Evolutionary conservation across 2,329 filamentous ascomycete genomes (phyloP), one percentile per base, ranked within the genome.

Genomic region (Gaeumannomyces sp.): DNA sequence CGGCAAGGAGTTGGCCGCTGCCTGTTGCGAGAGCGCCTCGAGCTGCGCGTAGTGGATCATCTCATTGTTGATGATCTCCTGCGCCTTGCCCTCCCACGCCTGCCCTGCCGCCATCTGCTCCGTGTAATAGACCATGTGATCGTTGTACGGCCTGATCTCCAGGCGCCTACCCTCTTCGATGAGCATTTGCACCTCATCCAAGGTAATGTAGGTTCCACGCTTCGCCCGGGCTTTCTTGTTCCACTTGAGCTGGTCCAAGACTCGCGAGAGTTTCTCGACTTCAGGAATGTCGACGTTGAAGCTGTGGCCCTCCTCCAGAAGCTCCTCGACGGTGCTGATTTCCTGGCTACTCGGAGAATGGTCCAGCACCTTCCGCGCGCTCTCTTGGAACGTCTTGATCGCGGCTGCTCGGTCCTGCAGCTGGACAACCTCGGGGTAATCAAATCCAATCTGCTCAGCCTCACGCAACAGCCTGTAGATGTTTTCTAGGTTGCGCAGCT

Each of bases 281-380:
- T 98, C 94, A 0, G 91, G 91, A 66, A 96, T 90, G 72, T 97
- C 93, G 64, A 97, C 89, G 71, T 96, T 96, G 73, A 96, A 97
- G 63, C 86, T 86, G 67, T 91, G 90, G 29, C 94, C 93, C 71
- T 93, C 85, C 72, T 98, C 93, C n/a, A 97, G 85, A 10, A 98
- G 81, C 67, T 96, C 92, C 73, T 97, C 92, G 65, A 97, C 88
- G n/a, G 90, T 86, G 69, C 89, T 84, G 60, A 89, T 85, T 60
- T 87, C 85, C 65, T 86, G 85, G n/a, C 57, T 83, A 77, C 28
- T 33, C 45, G 83, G 79, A 29, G 87, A 83, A 69, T 90, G 89
- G 65, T 88, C 82, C 59, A 97, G 82, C 59, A 90, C 89, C 66
- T 81, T 80, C 65, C 85, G 83, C 38, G 92, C 93, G 70, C 89